phyloP scores from a whole-genome alignment of 495 filamentous ascomycete genomes.

The Barbatosphaeria neglecta region DNA sequence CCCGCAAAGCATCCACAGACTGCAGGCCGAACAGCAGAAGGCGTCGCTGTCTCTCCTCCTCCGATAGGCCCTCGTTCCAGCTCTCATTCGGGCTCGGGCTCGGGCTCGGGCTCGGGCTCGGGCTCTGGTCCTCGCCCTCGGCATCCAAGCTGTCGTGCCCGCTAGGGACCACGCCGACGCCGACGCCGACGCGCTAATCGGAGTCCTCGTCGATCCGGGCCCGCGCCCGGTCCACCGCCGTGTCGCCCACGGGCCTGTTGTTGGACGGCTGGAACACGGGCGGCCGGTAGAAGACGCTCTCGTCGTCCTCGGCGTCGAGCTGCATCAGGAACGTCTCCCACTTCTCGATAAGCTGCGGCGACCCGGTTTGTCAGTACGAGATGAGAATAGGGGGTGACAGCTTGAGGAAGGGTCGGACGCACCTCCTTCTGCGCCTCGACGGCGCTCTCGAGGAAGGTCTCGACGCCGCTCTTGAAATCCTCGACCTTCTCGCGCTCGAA shows the following conservation, averaged over 20 bases:
- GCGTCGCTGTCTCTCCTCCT: too few relatives aligned
- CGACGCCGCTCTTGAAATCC: conserved; percentile 95
- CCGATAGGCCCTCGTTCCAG: too few relatives aligned
- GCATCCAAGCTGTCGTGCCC: background rate
- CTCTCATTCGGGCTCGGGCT: too few relatives aligned
- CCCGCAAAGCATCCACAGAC: too few relatives aligned
- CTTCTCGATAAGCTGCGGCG: conserved; percentile 79
- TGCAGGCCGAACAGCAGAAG: too few relatives aligned
- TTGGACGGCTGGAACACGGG: conserved; percentile 30
- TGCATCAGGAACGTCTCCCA: conserved; percentile 98
- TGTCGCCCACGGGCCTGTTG: conserved; percentile 34
- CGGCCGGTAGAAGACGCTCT: conserved; percentile 61
- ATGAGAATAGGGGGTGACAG: background rate
- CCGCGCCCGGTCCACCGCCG: conserved; percentile 36
- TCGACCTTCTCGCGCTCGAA: conserved; percentile 98
- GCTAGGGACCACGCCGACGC: background rate
- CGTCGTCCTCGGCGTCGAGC: conserved; percentile 86
- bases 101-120: too few relatives aligned
- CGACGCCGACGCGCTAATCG: conserved; percentile 19
- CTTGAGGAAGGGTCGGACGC: conserved; percentile 14
- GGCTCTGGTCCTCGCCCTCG: too few relatives aligned
- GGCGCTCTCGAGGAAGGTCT: conserved; percentile 91
- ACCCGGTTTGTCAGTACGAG: conserved; percentile 12
- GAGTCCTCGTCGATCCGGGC: conserved; percentile 41
- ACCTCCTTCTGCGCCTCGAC: conserved; percentile 99